A percentile compares a stretch with the other conserved stretches of the same genome.
These are phyloP conservation scores for Schoenoplectus tabernaemontani DNA, from an alignment of 202 grass and related monocot species.

Conservation along the genomic window DNA sequence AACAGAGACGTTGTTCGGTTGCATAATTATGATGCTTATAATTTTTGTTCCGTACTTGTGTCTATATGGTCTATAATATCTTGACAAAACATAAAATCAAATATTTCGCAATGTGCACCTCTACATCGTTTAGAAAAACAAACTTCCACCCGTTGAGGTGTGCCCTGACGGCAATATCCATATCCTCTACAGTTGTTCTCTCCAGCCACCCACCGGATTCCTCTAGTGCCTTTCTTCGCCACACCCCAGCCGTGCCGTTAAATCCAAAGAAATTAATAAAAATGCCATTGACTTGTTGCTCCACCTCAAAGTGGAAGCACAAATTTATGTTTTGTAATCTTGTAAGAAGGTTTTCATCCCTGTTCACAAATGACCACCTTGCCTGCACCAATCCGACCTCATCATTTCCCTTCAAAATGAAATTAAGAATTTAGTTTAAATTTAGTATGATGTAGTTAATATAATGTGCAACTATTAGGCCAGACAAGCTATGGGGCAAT, in stretches of 20 bases:
- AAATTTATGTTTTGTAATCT: conserved; percentile 78
- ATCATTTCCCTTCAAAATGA: conserved; percentile 49
- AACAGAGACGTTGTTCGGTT: not conserved
- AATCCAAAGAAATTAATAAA: conserved; percentile 85
- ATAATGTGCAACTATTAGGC: not conserved
- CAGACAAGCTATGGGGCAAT: too few relatives aligned
- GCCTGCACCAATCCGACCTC: conserved; percentile 66
- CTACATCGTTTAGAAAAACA: conserved; percentile 71
- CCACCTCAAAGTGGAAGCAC: conserved; percentile 82
- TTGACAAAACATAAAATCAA: not conserved
- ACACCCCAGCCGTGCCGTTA: conserved; percentile 77
- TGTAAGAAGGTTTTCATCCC: conserved; percentile 71
- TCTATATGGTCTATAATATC: not conserved
- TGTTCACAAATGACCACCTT: conserved; percentile 81
- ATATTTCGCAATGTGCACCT: conserved; percentile 31
- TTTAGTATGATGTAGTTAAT: not conserved
- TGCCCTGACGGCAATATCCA: conserved; percentile 70
- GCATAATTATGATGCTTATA: not conserved
- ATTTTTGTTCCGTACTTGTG: not conserved
- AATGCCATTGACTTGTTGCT: conserved; percentile 71
- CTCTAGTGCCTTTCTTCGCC: conserved; percentile 62
- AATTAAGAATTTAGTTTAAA: not conserved
- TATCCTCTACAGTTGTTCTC: conserved; percentile 80
- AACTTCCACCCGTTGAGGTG: conserved; percentile 86
- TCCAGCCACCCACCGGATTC: conserved; percentile 77